Base-by-base conservation (phyloP, 1,284 basidiomycete species). In the Bjerkandera adusta region DNA sequence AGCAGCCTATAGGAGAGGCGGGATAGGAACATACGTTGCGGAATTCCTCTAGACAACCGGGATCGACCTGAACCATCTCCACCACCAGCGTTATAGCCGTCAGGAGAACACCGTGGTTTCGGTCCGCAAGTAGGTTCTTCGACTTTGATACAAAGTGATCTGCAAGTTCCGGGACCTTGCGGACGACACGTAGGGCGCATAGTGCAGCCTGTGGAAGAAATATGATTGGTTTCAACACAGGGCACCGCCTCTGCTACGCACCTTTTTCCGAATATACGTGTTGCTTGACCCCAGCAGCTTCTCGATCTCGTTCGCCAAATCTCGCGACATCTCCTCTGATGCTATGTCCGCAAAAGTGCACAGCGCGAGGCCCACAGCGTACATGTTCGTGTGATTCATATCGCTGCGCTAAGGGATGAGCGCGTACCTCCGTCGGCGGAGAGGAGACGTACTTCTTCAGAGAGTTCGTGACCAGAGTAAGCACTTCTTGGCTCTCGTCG, bases 371-470 rank as follows among this genome's bases (percentile, higher is more conserved):
- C 97, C 97, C 32, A 99, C 97, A 7, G 92, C 92, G 67, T 97
- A 99, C 92, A 97, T 97, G 70, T 98, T 99, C 10, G 95, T 89
- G 70, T 98, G 95, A 68, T 99, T 98, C 93, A 99, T 95, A 70
- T 99, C 97, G 69, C 95, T 98, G 60, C 21, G 40, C 25, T 24
- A 43, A 30, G 36, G 32, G 30, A 15, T 41, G 32, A 54, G 32
- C 46, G 38, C 22, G 30, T 25, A 38, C 36, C 32, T 49, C 43
- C 48, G 36, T 38, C 45, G 29, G 22, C 10, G 18, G 11, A 7
- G 36, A 42, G 45, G 12, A 46, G 15, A 75, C 87, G 57, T 63
- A 97, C 95, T 99, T 99, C 73, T 99, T 99, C 58, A 99, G 70
- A 24, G 94, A 97, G 66, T 99, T 99, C 22, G 97, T 99, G 42